Percentiles rank a stretch among this genome's conserved stretches.
Evolutionary conservation across 352 stramenopile genomes (phyloP).

Genomic region (Heterotrichella gracilis): DNA sequence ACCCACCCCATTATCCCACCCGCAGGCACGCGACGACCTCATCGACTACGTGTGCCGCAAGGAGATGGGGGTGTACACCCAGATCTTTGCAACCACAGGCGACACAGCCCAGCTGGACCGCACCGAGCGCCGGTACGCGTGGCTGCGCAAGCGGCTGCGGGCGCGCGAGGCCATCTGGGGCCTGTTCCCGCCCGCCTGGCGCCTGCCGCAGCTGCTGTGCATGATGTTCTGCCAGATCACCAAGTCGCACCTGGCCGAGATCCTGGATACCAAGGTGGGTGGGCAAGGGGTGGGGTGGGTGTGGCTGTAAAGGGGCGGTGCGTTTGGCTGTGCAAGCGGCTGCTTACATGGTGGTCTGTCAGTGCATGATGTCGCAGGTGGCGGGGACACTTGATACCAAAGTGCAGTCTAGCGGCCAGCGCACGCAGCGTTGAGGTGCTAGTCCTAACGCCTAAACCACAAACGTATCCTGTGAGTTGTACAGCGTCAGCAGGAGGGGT

Average conservation of each 20-base stretch:
- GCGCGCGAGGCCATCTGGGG: constrained; percentile 43
- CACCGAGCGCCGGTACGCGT: constrained; percentile 44
- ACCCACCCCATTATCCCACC: too few species aligned
- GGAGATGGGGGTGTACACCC: constrained; percentile 36
- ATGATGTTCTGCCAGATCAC: constrained; percentile 55
- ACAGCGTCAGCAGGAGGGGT: too few species aligned
- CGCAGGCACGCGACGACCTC: constrained; percentile 30
- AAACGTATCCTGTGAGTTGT: too few species aligned
- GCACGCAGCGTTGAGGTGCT: too few species aligned
- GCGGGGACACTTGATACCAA: too few species aligned
- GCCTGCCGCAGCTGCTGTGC: constrained; percentile 55
- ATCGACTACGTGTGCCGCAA: constrained; percentile 35
- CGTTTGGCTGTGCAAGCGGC: too few species aligned
- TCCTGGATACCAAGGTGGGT: constrained; percentile 26
- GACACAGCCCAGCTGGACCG: constrained; percentile 28
- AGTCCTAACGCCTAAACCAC: too few species aligned
- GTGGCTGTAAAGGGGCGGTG: too few species aligned
- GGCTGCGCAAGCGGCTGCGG: constrained; percentile 37
- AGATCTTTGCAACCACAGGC: constrained; percentile 24
- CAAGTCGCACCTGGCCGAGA: constrained; percentile 23
- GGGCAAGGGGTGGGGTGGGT: too few species aligned
- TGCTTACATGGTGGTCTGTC: too few species aligned
- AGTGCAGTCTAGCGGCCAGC: too few species aligned
- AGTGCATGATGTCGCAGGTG: too few species aligned
- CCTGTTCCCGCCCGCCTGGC: constrained; percentile 71